Percentiles rank a stretch among this genome's conserved stretches.
phyloP scores from a whole-genome alignment of 2,329 filamentous ascomycete species.

The Clonostachys solani region DNA sequence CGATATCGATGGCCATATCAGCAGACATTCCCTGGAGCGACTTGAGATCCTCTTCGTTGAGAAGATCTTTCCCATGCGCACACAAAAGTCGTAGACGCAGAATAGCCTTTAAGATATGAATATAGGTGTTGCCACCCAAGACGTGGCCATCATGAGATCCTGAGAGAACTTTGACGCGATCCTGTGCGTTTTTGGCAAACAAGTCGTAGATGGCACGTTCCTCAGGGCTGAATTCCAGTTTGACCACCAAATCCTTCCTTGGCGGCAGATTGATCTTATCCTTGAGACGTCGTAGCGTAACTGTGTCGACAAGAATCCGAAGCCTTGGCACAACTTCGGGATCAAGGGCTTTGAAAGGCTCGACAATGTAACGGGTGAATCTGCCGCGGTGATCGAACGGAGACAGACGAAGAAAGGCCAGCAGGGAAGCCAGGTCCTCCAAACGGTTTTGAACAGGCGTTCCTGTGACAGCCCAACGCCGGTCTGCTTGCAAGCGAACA shows the following conservation, averaged over 20 bases:
- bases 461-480: constrained; percentile 95
- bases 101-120: constrained; percentile 89
- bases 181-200: constrained; percentile 77
- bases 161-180: constrained; percentile 73
- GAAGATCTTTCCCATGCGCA: constrained; percentile 87
- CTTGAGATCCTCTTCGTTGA: constrained; percentile 78
- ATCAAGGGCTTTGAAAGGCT: constrained; percentile 83
- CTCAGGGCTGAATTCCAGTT: constrained; percentile 69
- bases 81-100: constrained; percentile 85
- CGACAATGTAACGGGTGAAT: constrained; percentile 77
- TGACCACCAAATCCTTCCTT: constrained; percentile 68
- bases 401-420: constrained; percentile 78
- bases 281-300: constrained; percentile 87
- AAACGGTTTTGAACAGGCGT: constrained; percentile 93
- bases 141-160: constrained; percentile 53
- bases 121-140: constrained; percentile 82
- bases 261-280: constrained; percentile 82
- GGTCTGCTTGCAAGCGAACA: constrained; percentile 71
- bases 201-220: constrained; percentile 79
- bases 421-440: constrained; percentile 81
- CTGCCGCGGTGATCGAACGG: constrained; percentile 77
- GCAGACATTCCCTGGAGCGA: constrained; percentile 77
- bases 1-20: constrained; percentile 83
- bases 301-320: constrained; percentile 86
- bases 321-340: constrained; percentile 80